Base-by-base conservation (phyloP, 768 basidiomycete genomes). In the Naganishia friedmannii region DNA sequence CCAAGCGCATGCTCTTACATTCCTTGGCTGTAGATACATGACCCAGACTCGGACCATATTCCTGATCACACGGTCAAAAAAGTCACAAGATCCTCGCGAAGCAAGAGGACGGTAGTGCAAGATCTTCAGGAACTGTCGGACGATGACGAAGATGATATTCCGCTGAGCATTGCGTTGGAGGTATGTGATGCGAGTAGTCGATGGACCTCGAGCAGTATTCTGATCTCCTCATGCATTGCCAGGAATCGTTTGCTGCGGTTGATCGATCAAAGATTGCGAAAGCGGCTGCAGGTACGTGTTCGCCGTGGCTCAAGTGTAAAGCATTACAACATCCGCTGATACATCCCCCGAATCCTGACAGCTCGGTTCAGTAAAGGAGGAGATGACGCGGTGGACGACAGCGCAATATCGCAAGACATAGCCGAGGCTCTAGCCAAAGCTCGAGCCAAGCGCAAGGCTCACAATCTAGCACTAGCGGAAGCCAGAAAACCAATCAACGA, bases 361-460 rank as follows among this genome's bases (percentile, higher is more conserved):
- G 32, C 32, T 55, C 54, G 54, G 7, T 31, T 55, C 29, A 17
- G 54, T 15, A 55, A 17, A 19, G 29, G 60, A 23, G 39, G 60
- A 12, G 68, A 48, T 23, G 56, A 42, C 15, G 45, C 46, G 1
- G 67, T 34, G 21, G 55, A 53, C 34, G 68, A 69, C 29, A 57
- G 68, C 56, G 9, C 39, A 5, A 60, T 69, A 1, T 10, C 8
- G 8, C 26, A 28, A 21, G 48, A 29, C 29, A 39, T 29, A 39
- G 28, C 26, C 19, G 39, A 69, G 21, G 21, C 57, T 42, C 28
- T 28, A 53, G 37, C 53, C 67, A 68, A 32, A 68, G 31, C 15
- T 68, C 73, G 54, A 37, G 72, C 53, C 70, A 65, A 65, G 46
- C 82, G 70, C 80, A 83, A 77, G 75, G 74, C 70, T 54, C 72